Evolutionary conservation across 1,284 basidiomycete species (phyloP).

Genomic region (Pseudozyma sp.): DNA sequence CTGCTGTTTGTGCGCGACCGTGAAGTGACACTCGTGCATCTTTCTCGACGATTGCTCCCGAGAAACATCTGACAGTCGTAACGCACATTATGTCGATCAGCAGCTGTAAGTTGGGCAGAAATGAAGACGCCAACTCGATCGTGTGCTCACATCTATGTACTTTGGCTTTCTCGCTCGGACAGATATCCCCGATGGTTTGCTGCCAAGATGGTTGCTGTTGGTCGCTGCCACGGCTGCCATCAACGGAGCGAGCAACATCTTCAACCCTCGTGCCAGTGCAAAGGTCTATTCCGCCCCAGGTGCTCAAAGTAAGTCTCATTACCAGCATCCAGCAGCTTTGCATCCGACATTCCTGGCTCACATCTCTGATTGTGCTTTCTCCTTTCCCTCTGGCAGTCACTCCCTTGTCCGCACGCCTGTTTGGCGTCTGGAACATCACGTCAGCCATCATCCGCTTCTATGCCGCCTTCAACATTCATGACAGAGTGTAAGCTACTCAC

Average conservation of each 20-base stretch:
- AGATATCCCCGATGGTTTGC: constrained; percentile 51
- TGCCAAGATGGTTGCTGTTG: constrained; percentile 64
- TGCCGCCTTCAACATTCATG: constrained; percentile 62
- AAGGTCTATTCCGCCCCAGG: constrained; percentile 60
- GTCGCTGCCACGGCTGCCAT: constrained; percentile 54
- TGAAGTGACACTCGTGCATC: background rate
- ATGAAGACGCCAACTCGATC: too few species aligned
- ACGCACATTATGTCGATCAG: constrained; percentile 25
- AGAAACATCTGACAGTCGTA: background rate
- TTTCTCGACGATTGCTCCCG: background rate
- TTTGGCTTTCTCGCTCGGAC: background rate
- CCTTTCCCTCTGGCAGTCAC: constrained; percentile 39
- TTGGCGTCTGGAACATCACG: constrained; percentile 66
- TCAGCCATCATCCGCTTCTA: constrained; percentile 64
- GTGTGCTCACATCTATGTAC: too few species aligned
- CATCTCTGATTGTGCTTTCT: background rate
- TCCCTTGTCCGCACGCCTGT: constrained; percentile 60
- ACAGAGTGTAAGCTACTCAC: constrained; percentile 43
- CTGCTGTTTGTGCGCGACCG: constrained; percentile 3
- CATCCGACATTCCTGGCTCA: background rate
- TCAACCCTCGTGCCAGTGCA: constrained; percentile 52
- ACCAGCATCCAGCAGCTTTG: background rate
- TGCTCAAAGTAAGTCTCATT: constrained; percentile 36
- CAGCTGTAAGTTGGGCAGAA: constrained; percentile 17
- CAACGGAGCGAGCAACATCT: constrained; percentile 60